Base-by-base conservation (phyloP, 164 flowering plant genomes). In the Brasenia schreberi region DNA sequence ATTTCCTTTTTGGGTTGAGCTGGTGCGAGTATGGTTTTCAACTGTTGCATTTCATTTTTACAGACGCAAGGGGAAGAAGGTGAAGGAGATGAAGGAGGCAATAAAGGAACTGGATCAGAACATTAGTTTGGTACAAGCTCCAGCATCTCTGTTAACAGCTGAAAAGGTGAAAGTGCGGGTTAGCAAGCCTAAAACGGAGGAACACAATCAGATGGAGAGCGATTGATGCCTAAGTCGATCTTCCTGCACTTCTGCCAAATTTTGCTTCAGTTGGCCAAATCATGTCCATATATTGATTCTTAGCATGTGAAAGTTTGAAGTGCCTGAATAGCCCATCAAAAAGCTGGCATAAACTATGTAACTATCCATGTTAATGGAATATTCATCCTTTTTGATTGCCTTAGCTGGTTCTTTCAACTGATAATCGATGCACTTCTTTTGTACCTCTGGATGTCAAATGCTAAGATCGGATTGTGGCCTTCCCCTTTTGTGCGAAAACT, bases 71-170 rank as follows among this genome's bases (percentile, higher is more conserved):
- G 70, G 79, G 72, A 70, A 63, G 68, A 65, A 68, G 71, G 77
- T 64, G 19, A 75, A 71, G 74, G 68, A 71, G 65, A 63, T 49
- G 27, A 71, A 64, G 62, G 72, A 66, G 61, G 74, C 64, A 0
- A 27, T 42, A 0, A 84, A 73, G 69, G 93, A 87, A 72, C 68
- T 86, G 78, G 81, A 83, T 7, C 88, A 89, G 66, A 39, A 75
- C 69, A 85, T 83, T 65, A 72, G 70, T 72, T 33, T 84, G 77
- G 78, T 89, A 78, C 80, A 81, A 76, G 85, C 85, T 16, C 88
- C 89, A 0, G 7, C n/a, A 6, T 81, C 71, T 10, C 74, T 80
- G 16, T 68, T 10, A 59, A 79, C 82, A 19, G 65, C 78, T 39
- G 83, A 86, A 19, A 71, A 71, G 73, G 19, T 61, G 12, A 56